A percentile compares a stretch with the other conserved stretches of the same genome.
phyloP scores from a whole-genome alignment of 2,329 filamentous ascomycete species.

The Thelonectria discophora region DNA sequence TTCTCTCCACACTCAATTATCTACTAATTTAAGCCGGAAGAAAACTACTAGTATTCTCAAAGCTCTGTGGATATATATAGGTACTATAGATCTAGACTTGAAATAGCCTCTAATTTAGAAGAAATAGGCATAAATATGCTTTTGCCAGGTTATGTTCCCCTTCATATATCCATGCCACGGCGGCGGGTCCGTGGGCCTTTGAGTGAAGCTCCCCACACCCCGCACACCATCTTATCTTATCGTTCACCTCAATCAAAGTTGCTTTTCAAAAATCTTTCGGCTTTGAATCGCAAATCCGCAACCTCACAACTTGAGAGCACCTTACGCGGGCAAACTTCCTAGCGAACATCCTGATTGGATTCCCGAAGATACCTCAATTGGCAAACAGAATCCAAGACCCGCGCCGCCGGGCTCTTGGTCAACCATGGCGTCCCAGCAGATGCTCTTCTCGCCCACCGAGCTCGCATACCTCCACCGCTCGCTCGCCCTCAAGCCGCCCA shows the following conservation, averaged over 20 bases:
- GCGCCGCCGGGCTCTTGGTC: neutral
- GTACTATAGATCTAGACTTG: too few relatives aligned
- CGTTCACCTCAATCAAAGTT: conserved; percentile 45
- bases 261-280: conserved; percentile 40
- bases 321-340: neutral
- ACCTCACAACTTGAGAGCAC: conserved; percentile 10
- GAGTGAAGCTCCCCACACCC: conserved; percentile 32
- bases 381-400: neutral
- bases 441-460: conserved; percentile 91
- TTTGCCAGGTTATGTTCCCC: too few relatives aligned
- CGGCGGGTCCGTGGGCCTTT: neutral
- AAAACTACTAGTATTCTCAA: too few relatives aligned
- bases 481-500: conserved; percentile 80
- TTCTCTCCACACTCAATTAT: too few relatives aligned
- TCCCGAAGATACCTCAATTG: neutral
- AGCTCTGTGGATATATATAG: too few relatives aligned
- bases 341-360: neutral
- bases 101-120: too few relatives aligned
- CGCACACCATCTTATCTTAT: conserved; percentile 45
- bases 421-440: conserved; percentile 72
- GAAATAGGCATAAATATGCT: too few relatives aligned
- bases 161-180: too few relatives aligned
- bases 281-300: conserved; percentile 19
- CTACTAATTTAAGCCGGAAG: too few relatives aligned
- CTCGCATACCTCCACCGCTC: conserved; percentile 94